Evolutionary conservation across 2,329 filamentous ascomycete genomes (phyloP).

Genomic region (Ascochyta lentis): DNA sequence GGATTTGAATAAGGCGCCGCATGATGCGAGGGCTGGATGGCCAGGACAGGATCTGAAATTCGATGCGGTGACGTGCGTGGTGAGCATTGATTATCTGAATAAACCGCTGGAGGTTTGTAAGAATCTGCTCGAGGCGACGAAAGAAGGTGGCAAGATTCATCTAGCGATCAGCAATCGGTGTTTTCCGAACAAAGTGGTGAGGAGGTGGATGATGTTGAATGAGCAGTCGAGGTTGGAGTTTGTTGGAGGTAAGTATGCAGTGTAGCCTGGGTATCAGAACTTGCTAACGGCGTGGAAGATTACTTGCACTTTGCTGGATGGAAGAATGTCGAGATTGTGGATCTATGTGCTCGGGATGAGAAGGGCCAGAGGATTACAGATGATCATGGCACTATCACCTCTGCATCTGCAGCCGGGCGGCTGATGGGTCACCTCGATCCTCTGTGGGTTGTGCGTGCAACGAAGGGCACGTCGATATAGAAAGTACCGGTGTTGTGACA

Average conservation of each 20-base stretch:
- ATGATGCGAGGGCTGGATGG: conserved; percentile 33
- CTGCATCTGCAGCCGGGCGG: conserved; percentile 10
- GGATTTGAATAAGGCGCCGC: conserved; percentile 55
- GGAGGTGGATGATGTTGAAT: conserved; percentile 54
- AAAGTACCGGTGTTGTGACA: neutral
- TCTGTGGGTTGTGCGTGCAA: conserved; percentile 38
- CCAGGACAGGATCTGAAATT: conserved; percentile 28
- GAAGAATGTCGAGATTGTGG: conserved; percentile 61
- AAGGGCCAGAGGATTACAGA: conserved; percentile 29
- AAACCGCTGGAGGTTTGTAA: conserved; percentile 55
- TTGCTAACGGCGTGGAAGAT: conserved; percentile 30
- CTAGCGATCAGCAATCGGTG: conserved; percentile 60
- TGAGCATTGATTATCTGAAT: conserved; percentile 60
- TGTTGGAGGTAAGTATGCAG: conserved; percentile 50
- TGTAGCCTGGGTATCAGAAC: neutral
- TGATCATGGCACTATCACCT: conserved; percentile 27
- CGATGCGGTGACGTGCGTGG: conserved; percentile 58
- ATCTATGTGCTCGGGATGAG: conserved; percentile 53
- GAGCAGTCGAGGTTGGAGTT: conserved; percentile 57
- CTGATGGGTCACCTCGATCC: conserved; percentile 32
- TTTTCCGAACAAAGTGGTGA: conserved; percentile 61
- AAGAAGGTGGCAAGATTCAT: conserved; percentile 56
- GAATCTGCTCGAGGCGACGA: conserved; percentile 51
- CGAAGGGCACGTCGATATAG: conserved; percentile 11
- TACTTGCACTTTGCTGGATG: conserved; percentile 61